Evolutionary conservation across 768 basidiomycete species (phyloP), one percentile per base, ranked within the genome.

Genomic region (Solioccasus polychromus): DNA sequence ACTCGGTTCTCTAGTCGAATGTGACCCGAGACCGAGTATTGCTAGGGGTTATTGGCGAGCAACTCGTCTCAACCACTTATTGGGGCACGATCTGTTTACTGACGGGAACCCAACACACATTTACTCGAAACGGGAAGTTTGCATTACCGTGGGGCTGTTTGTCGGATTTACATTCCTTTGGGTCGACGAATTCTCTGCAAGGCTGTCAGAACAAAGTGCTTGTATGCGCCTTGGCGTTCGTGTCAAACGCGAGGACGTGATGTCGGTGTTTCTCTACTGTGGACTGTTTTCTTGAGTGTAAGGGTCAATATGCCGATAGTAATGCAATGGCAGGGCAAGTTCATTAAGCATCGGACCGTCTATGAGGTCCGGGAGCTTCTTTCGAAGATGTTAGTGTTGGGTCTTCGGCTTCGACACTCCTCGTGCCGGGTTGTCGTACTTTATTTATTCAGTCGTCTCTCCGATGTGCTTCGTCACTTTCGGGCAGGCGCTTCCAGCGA

Each of bases 21-120:
- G 24, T 32, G 24, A 0, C 30, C 19, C 35, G 80, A 79, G 31
- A 79, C 80, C 23, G 80, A 82, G 49, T 82, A 74, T 48, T 82
- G 71, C 73, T 88, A n/a, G 80, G 83, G 20, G 83, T 80, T 35
- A 88, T 88, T 45, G 87, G 86, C 15, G 66, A 58, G 49, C 75
- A 76, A 50, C 32, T 69, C 5, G 35, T 17, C 17, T 50, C 53
- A 11, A 59, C 75, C 19, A 48, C 62, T 28, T 40, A 53, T 12
- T 66, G 72, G 20, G 68, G 70, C 17, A 59, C 40, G 28, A 40
- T 43, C 23, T 59, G 57, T n/a, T 7, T 64, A 69, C 50, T 73
- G 73, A 71, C 64, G n/a, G 75, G 37, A 64, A 68, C 41, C 71
- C 72, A 22, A 62, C 52, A 14, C 73, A 73, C 36, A 38, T 76